These are phyloP conservation scores for Macrophomina pseudophaseolina DNA, from an alignment of 2,329 filamentous ascomycete genomes.

Conservation along the genomic window DNA sequence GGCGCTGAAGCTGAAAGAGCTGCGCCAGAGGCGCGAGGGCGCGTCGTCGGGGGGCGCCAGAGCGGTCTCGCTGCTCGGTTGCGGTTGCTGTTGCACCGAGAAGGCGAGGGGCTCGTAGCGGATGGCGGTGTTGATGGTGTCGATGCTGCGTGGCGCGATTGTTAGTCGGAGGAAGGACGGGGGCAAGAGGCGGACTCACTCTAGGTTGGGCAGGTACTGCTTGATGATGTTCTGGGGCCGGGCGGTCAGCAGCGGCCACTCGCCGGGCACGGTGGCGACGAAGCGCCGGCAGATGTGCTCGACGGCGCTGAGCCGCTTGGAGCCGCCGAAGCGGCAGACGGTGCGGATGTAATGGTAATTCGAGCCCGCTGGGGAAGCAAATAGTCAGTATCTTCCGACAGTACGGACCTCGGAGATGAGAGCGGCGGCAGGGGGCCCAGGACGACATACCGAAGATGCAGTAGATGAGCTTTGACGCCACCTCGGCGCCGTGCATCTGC, in stretches of 20 bases:
- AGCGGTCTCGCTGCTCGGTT: background rate
- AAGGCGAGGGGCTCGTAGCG: constrained; percentile 1
- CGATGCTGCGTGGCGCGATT: background rate
- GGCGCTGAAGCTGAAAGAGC: background rate
- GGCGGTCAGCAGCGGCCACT: background rate
- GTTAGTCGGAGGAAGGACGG: no score
- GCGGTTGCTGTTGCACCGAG: background rate
- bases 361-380: background rate
- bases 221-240: constrained; percentile 9
- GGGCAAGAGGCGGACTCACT: background rate
- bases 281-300: constrained; percentile 16
- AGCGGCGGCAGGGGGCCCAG: background rate
- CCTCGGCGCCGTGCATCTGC: background rate
- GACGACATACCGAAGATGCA: constrained; percentile 4
- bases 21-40: background rate
- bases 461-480: constrained; percentile 5
- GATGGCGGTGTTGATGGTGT: constrained; percentile 14
- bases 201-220: constrained; percentile 16
- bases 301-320: background rate
- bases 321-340: background rate
- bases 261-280: background rate
- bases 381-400: background rate
- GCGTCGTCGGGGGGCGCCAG: no score
- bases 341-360: constrained; percentile 19
- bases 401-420: background rate